phyloP scores from a whole-genome alignment of 495 filamentous ascomycete species.

The Cudoniella acicularis region DNA sequence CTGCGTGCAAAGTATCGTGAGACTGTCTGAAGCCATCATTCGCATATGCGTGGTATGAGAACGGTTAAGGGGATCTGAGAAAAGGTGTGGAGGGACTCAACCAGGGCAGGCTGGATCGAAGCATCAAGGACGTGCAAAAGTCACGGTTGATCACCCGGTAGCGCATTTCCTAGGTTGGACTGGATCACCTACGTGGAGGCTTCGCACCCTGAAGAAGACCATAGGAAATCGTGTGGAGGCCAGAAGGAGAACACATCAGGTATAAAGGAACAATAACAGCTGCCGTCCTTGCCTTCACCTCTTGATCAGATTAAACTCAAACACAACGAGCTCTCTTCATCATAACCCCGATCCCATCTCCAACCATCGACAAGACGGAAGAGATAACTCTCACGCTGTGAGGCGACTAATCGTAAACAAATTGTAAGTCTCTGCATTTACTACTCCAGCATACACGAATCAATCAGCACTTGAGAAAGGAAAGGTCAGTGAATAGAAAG shows the following conservation, averaged over 20 bases:
- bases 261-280: slow-evolving; percentile 1
- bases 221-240: slow-evolving; percentile 3
- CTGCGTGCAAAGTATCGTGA: slow-evolving; percentile 16
- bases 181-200: slow-evolving; percentile 14
- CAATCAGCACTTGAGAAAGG: too few species aligned
- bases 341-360: too few species aligned
- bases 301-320: too few species aligned
- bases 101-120: slow-evolving; percentile 20
- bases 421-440: too few species aligned
- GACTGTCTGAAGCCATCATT: slow-evolving; percentile 17
- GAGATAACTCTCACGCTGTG: too few species aligned
- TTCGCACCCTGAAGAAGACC: not conserved
- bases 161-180: slow-evolving; percentile 24
- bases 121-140: slow-evolving; percentile 21
- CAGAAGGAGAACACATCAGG: not conserved
- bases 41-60: slow-evolving; percentile 4
- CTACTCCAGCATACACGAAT: too few species aligned
- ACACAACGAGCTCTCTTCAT: too few species aligned
- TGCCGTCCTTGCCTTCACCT: too few species aligned
- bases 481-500: too few species aligned
- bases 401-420: too few species aligned
- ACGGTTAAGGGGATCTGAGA: slow-evolving; percentile 15
- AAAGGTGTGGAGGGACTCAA: slow-evolving; percentile 24
- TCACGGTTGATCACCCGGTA: slow-evolving; percentile 22
- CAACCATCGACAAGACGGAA: too few species aligned